These are phyloP conservation scores for Trichosporon sp. DNA, from an alignment of 1,284 basidiomycete species.

Conservation along the genomic window DNA sequence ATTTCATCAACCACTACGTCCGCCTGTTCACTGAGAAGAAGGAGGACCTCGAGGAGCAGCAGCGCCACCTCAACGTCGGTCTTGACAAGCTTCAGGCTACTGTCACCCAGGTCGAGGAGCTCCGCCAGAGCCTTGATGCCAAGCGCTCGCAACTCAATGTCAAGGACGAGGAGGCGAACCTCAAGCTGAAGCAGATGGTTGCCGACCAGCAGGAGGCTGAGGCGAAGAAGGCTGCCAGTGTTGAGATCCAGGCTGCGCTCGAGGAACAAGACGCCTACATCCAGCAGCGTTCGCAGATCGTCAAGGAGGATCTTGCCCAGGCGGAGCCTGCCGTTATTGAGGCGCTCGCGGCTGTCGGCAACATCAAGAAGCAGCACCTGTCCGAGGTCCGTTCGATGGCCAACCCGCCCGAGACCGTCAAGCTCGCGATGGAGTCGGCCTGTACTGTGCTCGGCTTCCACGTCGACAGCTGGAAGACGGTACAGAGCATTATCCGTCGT, in stretches of 20 bases:
- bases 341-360: conserved; percentile 91
- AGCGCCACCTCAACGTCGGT: conserved; percentile 96
- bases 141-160: conserved; percentile 91
- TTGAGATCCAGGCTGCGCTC: conserved; percentile 91
- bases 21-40: conserved; percentile 95
- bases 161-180: conserved; percentile 93
- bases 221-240: conserved; percentile 94
- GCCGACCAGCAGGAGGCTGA: conserved; percentile 98
- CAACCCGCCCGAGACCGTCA: conserved; percentile 96
- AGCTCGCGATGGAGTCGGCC: conserved; percentile 98
- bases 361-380: conserved; percentile 95
- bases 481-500: conserved; percentile 92
- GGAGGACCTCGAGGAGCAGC: conserved; percentile 98
- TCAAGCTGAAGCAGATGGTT: conserved; percentile 97
- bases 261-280: conserved; percentile 90
- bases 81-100: conserved; percentile 96
- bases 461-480: conserved; percentile 89
- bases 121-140: conserved; percentile 90
- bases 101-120: conserved; percentile 91
- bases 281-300: conserved; percentile 80
- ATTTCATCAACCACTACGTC: conserved; percentile 98
- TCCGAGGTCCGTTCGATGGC: conserved; percentile 99
- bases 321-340: conserved; percentile 97
- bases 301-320: conserved; percentile 93
- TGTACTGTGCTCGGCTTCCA: conserved; percentile 97